These are phyloP conservation scores for Blepharisma undulans DNA, from an alignment of 169 alveolate genomes.

Conservation along the genomic window DNA sequence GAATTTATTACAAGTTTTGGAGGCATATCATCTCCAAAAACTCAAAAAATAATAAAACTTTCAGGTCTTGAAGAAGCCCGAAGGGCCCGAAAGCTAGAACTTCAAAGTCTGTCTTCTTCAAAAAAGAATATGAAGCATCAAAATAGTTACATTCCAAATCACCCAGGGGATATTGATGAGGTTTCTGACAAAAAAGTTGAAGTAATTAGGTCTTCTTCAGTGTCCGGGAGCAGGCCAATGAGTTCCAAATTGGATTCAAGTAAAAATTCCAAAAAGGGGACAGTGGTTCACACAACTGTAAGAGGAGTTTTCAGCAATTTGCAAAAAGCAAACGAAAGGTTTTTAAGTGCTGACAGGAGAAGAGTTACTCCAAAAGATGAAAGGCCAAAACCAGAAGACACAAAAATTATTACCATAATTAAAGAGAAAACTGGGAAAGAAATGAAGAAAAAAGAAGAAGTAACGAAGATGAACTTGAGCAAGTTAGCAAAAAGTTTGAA, in stretches of 20 bases:
- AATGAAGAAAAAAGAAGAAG: not conserved
- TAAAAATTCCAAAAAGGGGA: not conserved
- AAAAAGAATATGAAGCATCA: not conserved
- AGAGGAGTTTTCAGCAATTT: not conserved
- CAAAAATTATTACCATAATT: not conserved
- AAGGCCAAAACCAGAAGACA: not conserved
- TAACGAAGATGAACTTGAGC: not conserved
- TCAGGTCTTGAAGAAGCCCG: not conserved
- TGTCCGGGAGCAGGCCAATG: not conserved
- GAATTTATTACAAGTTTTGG: not conserved
- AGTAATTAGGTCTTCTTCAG: not conserved
- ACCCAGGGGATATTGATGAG: not conserved
- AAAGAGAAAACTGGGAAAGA: not conserved
- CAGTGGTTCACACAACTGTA: not conserved
- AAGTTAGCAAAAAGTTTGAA: not conserved
- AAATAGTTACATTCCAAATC: not conserved
- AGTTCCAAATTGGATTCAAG: not conserved
- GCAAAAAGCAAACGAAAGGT: not conserved
- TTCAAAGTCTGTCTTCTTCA: not conserved
- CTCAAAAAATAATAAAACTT: not conserved
- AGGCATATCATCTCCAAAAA: not conserved
- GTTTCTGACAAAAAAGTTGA: not conserved
- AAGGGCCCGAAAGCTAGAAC: constrained; percentile 6
- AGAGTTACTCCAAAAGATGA: not conserved
- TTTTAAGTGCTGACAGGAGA: not conserved